These are phyloP conservation scores for Trebouxia gelatinosa DNA, from an alignment of 163 green algal genomes.

Conservation along the genomic window DNA sequence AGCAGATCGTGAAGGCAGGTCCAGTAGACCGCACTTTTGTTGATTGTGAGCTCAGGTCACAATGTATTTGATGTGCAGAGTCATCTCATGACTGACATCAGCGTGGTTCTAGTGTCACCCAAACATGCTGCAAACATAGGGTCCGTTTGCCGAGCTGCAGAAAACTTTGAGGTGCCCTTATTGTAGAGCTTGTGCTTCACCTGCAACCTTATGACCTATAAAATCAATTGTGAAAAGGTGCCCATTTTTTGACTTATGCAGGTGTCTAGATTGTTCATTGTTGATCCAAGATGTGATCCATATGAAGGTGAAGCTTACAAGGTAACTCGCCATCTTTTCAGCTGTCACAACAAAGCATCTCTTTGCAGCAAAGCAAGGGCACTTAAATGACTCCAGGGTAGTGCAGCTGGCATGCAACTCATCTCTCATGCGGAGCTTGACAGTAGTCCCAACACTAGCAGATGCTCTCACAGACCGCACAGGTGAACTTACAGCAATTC, in stretches of 20 bases:
- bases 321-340: neutral
- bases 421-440: slow-evolving; percentile 24
- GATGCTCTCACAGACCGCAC: slow-evolving; percentile 22
- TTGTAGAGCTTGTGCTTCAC: neutral
- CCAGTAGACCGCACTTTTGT: too few species aligned
- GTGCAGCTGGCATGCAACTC: slow-evolving; percentile 23
- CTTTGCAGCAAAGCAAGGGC: neutral
- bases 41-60: too few species aligned
- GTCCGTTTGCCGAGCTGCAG: slow-evolving; percentile 32
- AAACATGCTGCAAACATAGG: slow-evolving; percentile 50
- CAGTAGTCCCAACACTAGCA: slow-evolving; percentile 33
- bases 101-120: slow-evolving; percentile 29
- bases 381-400: neutral
- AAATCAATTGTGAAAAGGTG: too few species aligned
- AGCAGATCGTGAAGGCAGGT: too few species aligned
- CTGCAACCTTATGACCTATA: neutral
- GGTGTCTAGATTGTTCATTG: slow-evolving; percentile 36
- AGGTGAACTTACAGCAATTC: slow-evolving; percentile 23
- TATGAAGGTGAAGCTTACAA: slow-evolving; percentile 28
- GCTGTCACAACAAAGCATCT: neutral
- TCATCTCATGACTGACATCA: too few species aligned
- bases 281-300: slow-evolving; percentile 42
- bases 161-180: slow-evolving; percentile 44
- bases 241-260: neutral
- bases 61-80: too few species aligned